Conservation (phyloP, 495 filamentous ascomycete genomes). For the Cudoniella acicularis region DNA sequence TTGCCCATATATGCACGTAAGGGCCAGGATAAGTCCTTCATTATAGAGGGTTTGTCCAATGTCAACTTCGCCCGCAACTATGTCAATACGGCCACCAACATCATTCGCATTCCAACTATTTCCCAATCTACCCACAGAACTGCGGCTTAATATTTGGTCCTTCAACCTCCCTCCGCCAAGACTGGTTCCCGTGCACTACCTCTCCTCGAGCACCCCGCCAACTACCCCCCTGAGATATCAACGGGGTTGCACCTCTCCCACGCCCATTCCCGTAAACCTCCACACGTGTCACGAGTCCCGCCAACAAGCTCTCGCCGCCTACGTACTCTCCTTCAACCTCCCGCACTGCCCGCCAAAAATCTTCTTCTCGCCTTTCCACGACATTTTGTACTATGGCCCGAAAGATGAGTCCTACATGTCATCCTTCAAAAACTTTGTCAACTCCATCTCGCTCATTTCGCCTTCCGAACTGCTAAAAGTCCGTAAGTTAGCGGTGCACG, state of each 20-base stretch:
- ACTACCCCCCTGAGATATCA: neutral
- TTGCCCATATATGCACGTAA: neutral
- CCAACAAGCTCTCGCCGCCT: slow-evolving; percentile 2
- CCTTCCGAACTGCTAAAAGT: slow-evolving; percentile 3
- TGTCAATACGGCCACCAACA: slow-evolving; percentile 17
- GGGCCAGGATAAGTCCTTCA: too few relatives aligned
- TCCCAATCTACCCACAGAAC: slow-evolving; percentile 37
- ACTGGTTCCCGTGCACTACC: slow-evolving; percentile 9
- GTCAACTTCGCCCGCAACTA: slow-evolving; percentile 13
- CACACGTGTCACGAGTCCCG: slow-evolving; percentile 9
- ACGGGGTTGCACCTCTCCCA: slow-evolving; percentile 9
- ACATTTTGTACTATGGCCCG: neutral
- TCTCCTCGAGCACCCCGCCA: neutral
- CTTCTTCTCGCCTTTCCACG: too few relatives aligned
- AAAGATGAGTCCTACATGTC: slow-evolving; percentile 4
- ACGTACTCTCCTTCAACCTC: slow-evolving; percentile 11
- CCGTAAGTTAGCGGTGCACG: slow-evolving; percentile 11
- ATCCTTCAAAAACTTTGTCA: slow-evolving; percentile 7
- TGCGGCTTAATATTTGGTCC: slow-evolving; percentile 45
- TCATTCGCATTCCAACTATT: slow-evolving; percentile 32
- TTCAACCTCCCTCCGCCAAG: slow-evolving; percentile 35
- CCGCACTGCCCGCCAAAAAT: slow-evolving; percentile 5
- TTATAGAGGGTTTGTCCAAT: too few relatives aligned
- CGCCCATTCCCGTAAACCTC: slow-evolving; percentile 6
- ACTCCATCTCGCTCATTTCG: neutral